Percentiles rank a stretch among this genome's conserved stretches.
Evolutionary conservation across 768 basidiomycete genomes (phyloP).

Genomic region (Xanthoconium purpureum): DNA sequence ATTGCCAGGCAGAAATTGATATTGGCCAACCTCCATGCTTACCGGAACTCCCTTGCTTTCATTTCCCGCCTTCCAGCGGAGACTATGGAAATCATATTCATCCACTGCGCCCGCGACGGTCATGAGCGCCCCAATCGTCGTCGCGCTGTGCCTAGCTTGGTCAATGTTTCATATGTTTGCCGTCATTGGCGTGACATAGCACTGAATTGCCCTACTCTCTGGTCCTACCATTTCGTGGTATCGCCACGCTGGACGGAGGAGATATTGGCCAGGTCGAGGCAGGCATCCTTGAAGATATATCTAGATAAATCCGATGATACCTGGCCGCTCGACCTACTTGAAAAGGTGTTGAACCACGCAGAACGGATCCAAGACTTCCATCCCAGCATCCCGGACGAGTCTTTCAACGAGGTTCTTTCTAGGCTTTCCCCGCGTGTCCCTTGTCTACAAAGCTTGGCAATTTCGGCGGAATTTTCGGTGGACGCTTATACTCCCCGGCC

Average conservation of each 20-base stretch:
- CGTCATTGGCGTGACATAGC: not conserved
- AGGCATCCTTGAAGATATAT: not conserved
- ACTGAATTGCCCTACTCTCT: not conserved
- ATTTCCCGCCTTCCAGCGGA: not conserved
- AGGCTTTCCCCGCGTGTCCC: not conserved
- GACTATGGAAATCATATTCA: not conserved
- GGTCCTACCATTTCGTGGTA: not conserved
- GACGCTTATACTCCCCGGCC: no score
- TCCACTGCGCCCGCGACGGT: not conserved
- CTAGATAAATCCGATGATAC: not conserved
- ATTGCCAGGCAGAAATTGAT: not conserved
- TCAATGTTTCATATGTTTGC: not conserved
- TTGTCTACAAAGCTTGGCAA: not conserved
- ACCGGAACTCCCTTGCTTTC: not conserved
- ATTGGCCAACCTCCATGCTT: not conserved
- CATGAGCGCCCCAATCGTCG: no score
- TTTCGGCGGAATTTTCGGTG: not conserved
- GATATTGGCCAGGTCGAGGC: not conserved
- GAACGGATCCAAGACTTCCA: not conserved
- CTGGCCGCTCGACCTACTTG: not conserved
- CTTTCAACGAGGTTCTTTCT: not conserved
- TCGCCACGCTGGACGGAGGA: not conserved
- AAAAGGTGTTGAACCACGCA: not conserved
- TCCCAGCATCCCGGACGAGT: not conserved
- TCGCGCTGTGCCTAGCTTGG: not conserved